These are phyloP conservation scores for Eutrema salsugineum DNA, from an alignment of 441 rosid species.

Conservation along the genomic window DNA sequence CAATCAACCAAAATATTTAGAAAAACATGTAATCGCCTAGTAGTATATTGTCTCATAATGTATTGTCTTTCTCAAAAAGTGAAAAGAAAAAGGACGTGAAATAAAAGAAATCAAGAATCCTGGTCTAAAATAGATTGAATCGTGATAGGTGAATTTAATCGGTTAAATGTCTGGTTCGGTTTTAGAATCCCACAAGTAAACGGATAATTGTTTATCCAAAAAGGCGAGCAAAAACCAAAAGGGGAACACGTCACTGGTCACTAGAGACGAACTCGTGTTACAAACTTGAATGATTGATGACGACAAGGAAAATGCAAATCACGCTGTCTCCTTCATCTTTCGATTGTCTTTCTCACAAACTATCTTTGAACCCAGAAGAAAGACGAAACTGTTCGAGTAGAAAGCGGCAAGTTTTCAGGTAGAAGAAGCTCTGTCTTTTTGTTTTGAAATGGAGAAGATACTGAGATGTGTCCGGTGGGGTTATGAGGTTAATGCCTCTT, in stretches of 20 bases:
- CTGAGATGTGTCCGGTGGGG: conserved; percentile 70
- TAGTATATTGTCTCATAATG: too few relatives aligned
- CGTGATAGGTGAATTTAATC: background rate
- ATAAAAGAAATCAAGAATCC: too few relatives aligned
- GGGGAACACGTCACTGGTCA: conserved; percentile 1
- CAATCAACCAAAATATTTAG: too few relatives aligned
- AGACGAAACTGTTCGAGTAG: background rate
- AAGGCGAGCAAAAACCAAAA: background rate
- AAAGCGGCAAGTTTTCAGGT: background rate
- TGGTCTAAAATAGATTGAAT: too few relatives aligned
- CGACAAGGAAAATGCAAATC: background rate
- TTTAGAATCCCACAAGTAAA: background rate
- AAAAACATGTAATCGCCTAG: too few relatives aligned
- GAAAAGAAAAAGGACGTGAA: too few relatives aligned
- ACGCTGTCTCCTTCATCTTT: background rate
- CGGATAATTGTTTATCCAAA: conserved; percentile 10
- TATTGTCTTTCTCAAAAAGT: too few relatives aligned
- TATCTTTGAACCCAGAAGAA: background rate
- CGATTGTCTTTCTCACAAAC: background rate
- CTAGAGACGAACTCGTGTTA: conserved; percentile 9
- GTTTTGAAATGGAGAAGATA: conserved; percentile 37
- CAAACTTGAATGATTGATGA: background rate
- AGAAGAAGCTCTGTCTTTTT: conserved; percentile 4
- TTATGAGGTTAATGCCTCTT: conserved; percentile 52
- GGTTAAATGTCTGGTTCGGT: background rate